phyloP scores from a whole-genome alignment of 1,284 basidiomycete species.

The Cryptococcus hybrid region DNA sequence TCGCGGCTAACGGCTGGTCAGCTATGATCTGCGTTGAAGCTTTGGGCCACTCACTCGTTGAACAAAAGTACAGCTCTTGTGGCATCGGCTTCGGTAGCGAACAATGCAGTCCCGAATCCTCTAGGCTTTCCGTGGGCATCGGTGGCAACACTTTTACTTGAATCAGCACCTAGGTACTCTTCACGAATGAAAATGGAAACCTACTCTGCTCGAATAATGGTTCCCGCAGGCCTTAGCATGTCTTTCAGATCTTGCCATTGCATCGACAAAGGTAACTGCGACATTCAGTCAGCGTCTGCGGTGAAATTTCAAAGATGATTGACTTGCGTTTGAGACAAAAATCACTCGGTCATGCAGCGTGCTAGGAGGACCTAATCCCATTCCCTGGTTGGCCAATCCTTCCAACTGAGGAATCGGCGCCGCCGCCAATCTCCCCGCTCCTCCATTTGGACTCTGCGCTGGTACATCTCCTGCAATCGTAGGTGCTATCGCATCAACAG shows the following conservation, averaged over 20 bases:
- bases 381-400: conserved; percentile 34
- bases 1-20: conserved; percentile 25
- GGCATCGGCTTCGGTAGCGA: conserved; percentile 79
- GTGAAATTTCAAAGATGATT: neutral
- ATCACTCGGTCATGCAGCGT: conserved; percentile 56
- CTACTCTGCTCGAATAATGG: conserved; percentile 76
- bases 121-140: conserved; percentile 80
- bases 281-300: neutral
- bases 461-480: neutral
- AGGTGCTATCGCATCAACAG: neutral
- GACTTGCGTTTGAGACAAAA: conserved; percentile 63
- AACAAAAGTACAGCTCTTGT: conserved; percentile 80
- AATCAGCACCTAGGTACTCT: neutral
- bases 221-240: conserved; percentile 81
- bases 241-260: conserved; percentile 99
- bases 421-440: neutral
- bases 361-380: conserved; percentile 36
- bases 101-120: conserved; percentile 85
- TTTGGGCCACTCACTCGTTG: conserved; percentile 64
- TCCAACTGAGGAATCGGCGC: conserved; percentile 25
- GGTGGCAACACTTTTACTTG: conserved; percentile 61
- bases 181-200: conserved; percentile 2
- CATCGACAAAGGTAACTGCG: conserved; percentile 81
- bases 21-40: neutral
- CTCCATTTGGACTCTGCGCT: conserved; percentile 4